Base-by-base conservation (phyloP, 371 early-diverging fungal species). In the Lichtheimia corymbifera region DNA sequence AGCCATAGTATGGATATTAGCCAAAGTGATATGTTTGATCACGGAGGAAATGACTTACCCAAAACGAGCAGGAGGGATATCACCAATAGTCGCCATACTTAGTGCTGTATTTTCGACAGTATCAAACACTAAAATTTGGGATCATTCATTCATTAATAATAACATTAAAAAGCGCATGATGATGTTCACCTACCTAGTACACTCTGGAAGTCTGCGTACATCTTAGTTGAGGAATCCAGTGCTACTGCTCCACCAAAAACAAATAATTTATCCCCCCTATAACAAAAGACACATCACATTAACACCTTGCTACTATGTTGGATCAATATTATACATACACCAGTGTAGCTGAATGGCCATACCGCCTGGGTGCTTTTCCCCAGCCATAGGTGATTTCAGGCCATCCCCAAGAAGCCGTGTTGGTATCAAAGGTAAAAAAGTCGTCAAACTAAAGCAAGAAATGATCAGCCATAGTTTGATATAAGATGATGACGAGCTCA, bases 31-130 rank as follows among this genome's bases (percentile, higher is more conserved):
- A 12, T 15, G 5, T 22, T 25, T 20, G 53, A 52, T 51, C 53
- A 40, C 5, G 13, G 11, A 49, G 7, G 15, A 9, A 18, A 49
- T 13, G 28, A 25, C 49, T 54, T 61, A 61, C 61, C 20, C 13
- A 17, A 41, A 18, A 18, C 55, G 20, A 28, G 55, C 13, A 14
- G 61, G 62, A n/a, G 67, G 67, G 17, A 62, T 55, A 50, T 66
- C 62, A 44, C 62, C 62, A 49, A 66, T 62, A 0, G 67, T 66
- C 1, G 62, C 62, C 67, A 66, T 66, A 44, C 67, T 66, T 20
- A 66, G 25, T 7, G 62, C 53, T 27, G 53, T 62, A 18, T 62
- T 53, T n/a, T 51, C 28, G 9, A 54, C 49, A 14, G 62, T 58
- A 45, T 66, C 67, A 18, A 66, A 66, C 14, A 66, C 67, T 66